Base-by-base conservation (phyloP, 441 rosid genomes). In the Bruguiera hainesii region DNA sequence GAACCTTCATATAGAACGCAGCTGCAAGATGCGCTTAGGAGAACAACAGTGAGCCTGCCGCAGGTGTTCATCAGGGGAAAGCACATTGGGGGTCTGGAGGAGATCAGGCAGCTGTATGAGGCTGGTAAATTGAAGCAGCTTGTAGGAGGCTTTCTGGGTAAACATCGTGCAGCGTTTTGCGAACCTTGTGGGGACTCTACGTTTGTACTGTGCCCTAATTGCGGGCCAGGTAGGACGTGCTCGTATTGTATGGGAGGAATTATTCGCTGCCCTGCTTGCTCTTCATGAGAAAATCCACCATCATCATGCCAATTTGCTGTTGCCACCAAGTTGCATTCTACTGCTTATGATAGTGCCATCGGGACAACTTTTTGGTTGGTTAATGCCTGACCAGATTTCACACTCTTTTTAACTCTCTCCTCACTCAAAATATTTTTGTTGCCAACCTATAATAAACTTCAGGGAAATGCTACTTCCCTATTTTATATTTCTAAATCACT, bases 161-260 rank as follows among this genome's bases (percentile, higher is more conserved):
- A 75, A 35, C 81, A 78, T 46, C 60, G 79, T 0, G 50, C 75
- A 16, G 61, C 72, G 13, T 70, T 78, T 37, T 88, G 86, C 16
- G 60, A 75, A 51, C 73, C 73, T 31, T 88, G 93, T 42, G 93
- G 86, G 16, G 87, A 85, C 60, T 87, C 83, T 9, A 78, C 89
- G 73, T 78, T 85, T 65, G 64, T 84, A 64, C 86, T 85, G 4
- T 85, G 90, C 58, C 61, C 74, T 5, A 65, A 81, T 64, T 88
- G 90, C 31, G 76, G 67, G 26, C 89, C 87, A 7, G 86, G 93
- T 37, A 81, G 83, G 51, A 88, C 82, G 75, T 88, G 93, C 73
- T 66, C 79, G n/a, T 75, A 71, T 50, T 88, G 93, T 70, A 88
- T 84, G 60, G 87, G 77, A 57, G 90, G 93, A 4, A 56, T 85